These are phyloP conservation scores for Rhizodiscina lignyota DNA, from an alignment of 495 filamentous ascomycete species.

Conservation along the genomic window DNA sequence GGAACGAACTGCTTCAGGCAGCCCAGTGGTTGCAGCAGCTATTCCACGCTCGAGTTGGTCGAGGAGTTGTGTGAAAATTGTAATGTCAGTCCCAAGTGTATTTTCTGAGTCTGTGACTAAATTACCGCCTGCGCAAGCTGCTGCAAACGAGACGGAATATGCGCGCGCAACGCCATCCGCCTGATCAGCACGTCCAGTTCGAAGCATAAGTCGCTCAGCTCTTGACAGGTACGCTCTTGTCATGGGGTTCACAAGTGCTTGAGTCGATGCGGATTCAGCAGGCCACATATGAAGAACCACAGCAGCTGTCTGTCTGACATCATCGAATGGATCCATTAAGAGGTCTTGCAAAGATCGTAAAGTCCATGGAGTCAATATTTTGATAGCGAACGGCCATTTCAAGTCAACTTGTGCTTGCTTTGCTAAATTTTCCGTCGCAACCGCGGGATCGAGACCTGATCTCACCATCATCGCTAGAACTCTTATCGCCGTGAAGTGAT, in stretches of 20 bases:
- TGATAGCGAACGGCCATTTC: slow-evolving; percentile 34
- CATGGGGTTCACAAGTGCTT: neutral
- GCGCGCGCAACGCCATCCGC: slow-evolving; percentile 64
- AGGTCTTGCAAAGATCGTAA: slow-evolving; percentile 51
- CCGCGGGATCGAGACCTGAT: slow-evolving; percentile 28
- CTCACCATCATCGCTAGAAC: slow-evolving; percentile 42
- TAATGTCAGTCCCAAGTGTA: too few species aligned
- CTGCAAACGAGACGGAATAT: slow-evolving; percentile 14
- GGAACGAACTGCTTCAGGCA: neutral
- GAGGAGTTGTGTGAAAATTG: slow-evolving; percentile 23
- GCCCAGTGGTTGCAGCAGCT: slow-evolving; percentile 1
- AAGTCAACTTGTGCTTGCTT: slow-evolving; percentile 20
- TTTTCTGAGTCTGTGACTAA: neutral
- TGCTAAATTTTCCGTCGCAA: slow-evolving; percentile 11
- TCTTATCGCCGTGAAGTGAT: slow-evolving; percentile 66
- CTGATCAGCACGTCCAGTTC: slow-evolving; percentile 67
- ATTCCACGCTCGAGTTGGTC: neutral
- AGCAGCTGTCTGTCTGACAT: slow-evolving; percentile 55
- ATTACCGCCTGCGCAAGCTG: neutral
- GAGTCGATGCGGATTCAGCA: too few species aligned
- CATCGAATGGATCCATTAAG: slow-evolving; percentile 78
- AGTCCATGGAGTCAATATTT: slow-evolving; percentile 34
- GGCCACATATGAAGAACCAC: slow-evolving; percentile 32
- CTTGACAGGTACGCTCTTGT: slow-evolving; percentile 15
- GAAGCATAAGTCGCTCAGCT: slow-evolving; percentile 38